Percentiles rank a stretch among this genome's conserved stretches.
These are phyloP conservation scores for Suillus occidentalis DNA, from an alignment of 768 basidiomycete genomes.

Conservation along the genomic window DNA sequence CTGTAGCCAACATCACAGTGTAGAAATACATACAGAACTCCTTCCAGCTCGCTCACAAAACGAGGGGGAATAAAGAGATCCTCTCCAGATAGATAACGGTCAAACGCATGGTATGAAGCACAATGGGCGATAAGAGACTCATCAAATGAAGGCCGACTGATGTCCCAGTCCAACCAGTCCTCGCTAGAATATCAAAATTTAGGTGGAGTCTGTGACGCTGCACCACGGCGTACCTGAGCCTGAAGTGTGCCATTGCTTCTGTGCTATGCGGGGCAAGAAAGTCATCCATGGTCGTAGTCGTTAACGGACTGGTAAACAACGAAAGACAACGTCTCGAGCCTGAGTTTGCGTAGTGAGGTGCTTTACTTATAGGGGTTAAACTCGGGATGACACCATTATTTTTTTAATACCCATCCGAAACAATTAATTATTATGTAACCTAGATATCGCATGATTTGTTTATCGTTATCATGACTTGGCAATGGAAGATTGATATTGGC, in stretches of 20 bases:
- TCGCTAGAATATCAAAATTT: constrained; percentile 40
- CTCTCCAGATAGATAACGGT: constrained; percentile 60
- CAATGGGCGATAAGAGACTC: constrained; percentile 66
- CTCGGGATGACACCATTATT: constrained; percentile 1
- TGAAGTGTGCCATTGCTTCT: constrained; percentile 62
- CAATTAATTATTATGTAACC: not conserved
- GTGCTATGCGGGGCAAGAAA: constrained; percentile 64
- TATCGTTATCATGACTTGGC: not conserved
- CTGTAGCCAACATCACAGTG: constrained; percentile 4
- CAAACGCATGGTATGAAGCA: constrained; percentile 69
- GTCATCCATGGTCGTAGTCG: constrained; percentile 46
- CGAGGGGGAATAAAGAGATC: constrained; percentile 66
- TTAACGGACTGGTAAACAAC: constrained; percentile 2
- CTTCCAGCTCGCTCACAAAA: constrained; percentile 57
- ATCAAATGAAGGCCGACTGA: constrained; percentile 57
- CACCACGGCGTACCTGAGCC: constrained; percentile 49
- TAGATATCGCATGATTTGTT: not conserved
- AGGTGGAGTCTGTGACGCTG: constrained; percentile 11
- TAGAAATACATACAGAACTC: constrained; percentile 51
- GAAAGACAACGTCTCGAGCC: too few species aligned
- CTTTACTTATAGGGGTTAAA: constrained; percentile 1
- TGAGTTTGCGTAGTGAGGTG: too few species aligned
- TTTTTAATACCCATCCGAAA: not conserved
- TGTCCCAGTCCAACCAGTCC: constrained; percentile 60
- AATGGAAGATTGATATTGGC: too few species aligned